A percentile compares a stretch with the other conserved stretches of the same genome.
phyloP scores from a whole-genome alignment of 257 asterid genomes.

The Ophiorrhiza pumila region DNA sequence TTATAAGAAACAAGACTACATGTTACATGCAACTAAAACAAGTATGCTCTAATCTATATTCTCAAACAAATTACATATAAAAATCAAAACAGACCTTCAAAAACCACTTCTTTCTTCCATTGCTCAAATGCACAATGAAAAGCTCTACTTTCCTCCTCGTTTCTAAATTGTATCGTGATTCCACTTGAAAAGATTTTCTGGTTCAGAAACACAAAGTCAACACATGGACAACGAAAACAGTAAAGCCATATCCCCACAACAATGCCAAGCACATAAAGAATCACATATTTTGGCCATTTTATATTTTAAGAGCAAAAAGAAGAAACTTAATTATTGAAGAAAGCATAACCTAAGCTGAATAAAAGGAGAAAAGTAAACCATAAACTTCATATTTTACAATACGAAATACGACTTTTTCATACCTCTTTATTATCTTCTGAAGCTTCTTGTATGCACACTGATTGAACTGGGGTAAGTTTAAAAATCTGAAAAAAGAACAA shows the following conservation, averaged over 20 bases:
- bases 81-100: conserved; percentile 66
- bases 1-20: background rate
- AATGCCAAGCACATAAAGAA: conserved; percentile 15
- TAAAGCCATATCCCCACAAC: conserved; percentile 19
- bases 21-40: background rate
- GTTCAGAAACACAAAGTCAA: conserved; percentile 48
- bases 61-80: conserved; percentile 14
- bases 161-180: conserved; percentile 77
- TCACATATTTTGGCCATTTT: background rate
- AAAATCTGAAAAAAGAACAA: conserved; percentile 55
- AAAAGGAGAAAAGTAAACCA: background rate
- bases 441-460: conserved; percentile 67
- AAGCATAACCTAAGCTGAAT: background rate
- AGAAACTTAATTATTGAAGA: background rate
- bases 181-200: conserved; percentile 90
- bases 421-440: conserved; percentile 71
- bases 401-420: conserved; percentile 6
- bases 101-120: conserved; percentile 74
- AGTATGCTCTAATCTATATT: background rate
- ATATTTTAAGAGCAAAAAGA: background rate
- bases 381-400: background rate
- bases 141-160: conserved; percentile 88
- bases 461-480: conserved; percentile 68
- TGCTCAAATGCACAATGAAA: conserved; percentile 94
- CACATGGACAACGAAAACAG: conserved; percentile 21